Conservation (phyloP, 345 rosid species). For the Corchorus capsularis region DNA sequence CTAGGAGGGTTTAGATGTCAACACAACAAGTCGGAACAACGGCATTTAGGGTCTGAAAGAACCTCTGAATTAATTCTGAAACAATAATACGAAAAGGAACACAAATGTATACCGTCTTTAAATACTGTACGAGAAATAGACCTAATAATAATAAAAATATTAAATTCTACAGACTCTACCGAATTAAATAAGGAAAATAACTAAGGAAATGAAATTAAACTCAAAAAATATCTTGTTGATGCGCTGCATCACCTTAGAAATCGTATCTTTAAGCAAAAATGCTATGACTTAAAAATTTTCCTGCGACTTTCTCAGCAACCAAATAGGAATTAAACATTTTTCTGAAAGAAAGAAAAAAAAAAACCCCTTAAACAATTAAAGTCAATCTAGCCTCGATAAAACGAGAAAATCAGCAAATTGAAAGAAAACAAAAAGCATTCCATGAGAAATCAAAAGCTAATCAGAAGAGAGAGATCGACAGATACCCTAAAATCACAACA, state of each 20-base stretch:
- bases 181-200: too few species aligned
- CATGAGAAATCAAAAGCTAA: not conserved
- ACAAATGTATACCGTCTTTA: too few species aligned
- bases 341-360: not conserved
- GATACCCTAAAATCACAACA: not conserved
- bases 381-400: not conserved
- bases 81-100: too few species aligned
- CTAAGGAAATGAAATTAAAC: too few species aligned
- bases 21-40: too few species aligned
- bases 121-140: too few species aligned
- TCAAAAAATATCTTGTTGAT: too few species aligned
- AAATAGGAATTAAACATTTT: not conserved
- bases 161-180: too few species aligned
- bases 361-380: not conserved
- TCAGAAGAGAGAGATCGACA: conserved; percentile 7
- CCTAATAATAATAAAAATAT: too few species aligned
- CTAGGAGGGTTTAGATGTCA: too few species aligned
- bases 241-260: not conserved
- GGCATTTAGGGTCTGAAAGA: too few species aligned
- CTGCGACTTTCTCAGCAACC: not conserved
- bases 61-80: too few species aligned
- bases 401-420: not conserved
- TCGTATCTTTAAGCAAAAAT: not conserved
- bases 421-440: not conserved
- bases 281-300: not conserved